These are phyloP conservation scores for Chrysosporium queenslandicum DNA, from an alignment of 2,329 filamentous ascomycete genomes.

Conservation along the genomic window DNA sequence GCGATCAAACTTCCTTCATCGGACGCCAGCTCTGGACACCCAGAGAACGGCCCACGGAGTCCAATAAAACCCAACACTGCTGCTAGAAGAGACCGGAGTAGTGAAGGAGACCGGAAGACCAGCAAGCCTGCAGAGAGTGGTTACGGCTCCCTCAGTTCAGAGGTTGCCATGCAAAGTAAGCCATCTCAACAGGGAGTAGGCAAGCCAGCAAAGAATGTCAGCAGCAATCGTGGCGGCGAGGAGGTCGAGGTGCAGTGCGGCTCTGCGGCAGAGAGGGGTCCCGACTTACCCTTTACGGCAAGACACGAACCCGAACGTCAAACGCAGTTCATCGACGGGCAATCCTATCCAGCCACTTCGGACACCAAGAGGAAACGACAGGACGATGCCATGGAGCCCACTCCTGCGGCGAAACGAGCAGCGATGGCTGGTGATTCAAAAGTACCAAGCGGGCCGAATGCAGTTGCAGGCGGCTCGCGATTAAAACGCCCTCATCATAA, in stretches of 20 bases:
- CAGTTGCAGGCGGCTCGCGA: slow-evolving; percentile 3
- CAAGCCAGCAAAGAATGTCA: neutral
- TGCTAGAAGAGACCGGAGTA: neutral
- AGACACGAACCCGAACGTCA: neutral
- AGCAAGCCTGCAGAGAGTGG: neutral
- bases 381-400: neutral
- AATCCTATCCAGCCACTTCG: no score
- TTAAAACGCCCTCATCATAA: slow-evolving; percentile 17
- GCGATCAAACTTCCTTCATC: neutral
- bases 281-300: slow-evolving; percentile 4
- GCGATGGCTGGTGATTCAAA: neutral
- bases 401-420: neutral
- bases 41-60: neutral
- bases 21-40: neutral
- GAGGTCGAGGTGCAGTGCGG: neutral
- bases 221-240: neutral
- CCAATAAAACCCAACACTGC: neutral
- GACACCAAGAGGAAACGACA: neutral
- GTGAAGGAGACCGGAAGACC: neutral
- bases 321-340: neutral
- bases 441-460: neutral
- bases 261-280: neutral
- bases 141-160: neutral
- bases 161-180: neutral
- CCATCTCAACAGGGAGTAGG: neutral